Evolutionary conservation across 1,284 basidiomycete genomes (phyloP).

Genomic region (Moesziomyces sp.): DNA sequence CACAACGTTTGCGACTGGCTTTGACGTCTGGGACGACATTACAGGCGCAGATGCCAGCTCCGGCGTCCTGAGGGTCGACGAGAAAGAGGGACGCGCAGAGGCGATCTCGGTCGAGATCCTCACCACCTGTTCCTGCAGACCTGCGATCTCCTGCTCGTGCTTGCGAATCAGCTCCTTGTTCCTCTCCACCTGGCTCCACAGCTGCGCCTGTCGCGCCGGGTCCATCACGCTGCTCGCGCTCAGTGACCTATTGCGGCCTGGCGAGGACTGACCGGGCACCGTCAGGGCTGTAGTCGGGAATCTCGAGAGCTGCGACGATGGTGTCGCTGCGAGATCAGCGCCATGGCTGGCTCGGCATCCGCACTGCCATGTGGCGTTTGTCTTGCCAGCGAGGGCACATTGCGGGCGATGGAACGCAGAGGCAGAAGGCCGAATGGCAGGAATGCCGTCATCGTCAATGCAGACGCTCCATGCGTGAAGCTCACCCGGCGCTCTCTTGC

Average conservation of each 20-base stretch:
- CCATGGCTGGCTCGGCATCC: conserved; percentile 21
- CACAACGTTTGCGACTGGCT: not conserved
- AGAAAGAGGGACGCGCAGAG: conserved; percentile 25
- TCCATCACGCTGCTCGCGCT: conserved; percentile 28
- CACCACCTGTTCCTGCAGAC: conserved; percentile 31
- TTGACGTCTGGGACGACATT: conserved; percentile 10
- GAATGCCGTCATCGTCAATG: conserved; percentile 30
- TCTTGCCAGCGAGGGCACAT: conserved; percentile 38
- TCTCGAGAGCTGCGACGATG: not conserved
- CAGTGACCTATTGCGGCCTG: conserved; percentile 19
- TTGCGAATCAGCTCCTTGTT: conserved; percentile 35
- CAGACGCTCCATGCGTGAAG: conserved; percentile 48
- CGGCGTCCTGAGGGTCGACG: conserved; percentile 9
- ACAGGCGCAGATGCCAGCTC: conserved; percentile 7
- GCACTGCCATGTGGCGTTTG: conserved; percentile 47
- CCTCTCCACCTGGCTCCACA: conserved; percentile 39
- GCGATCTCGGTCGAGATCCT: conserved; percentile 38
- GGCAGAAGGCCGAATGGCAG: conserved; percentile 31
- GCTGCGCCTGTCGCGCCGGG: conserved; percentile 20
- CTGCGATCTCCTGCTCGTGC: conserved; percentile 36
- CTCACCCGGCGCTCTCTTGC: conserved; percentile 36
- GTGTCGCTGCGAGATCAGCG: not conserved
- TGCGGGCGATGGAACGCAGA: conserved; percentile 41
- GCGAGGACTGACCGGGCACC: conserved; percentile 7
- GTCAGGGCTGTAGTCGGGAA: not conserved